Evolutionary conservation across 306 rosid species (phyloP).

Genomic region (Pyrus betulifolia): DNA sequence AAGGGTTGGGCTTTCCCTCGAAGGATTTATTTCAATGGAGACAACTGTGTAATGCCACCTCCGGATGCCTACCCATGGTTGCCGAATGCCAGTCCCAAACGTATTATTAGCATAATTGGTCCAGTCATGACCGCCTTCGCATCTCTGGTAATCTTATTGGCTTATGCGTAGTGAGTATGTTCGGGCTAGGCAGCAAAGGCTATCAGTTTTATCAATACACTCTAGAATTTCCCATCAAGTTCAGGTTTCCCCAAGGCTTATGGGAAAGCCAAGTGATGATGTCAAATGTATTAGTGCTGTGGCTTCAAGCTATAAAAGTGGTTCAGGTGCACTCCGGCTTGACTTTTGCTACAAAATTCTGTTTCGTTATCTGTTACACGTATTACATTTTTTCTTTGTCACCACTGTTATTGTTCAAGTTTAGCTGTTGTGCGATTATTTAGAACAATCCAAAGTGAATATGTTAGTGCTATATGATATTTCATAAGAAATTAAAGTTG

Average conservation of each 20-base stretch:
- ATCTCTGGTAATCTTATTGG: conserved; percentile 40
- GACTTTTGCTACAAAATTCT: conserved; percentile 2
- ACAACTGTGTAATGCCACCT: conserved; percentile 81
- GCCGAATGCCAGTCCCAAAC: conserved; percentile 59
- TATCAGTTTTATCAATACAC: neutral
- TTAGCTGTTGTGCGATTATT: conserved; percentile 12
- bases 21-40: conserved; percentile 87
- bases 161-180: conserved; percentile 24
- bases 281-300: conserved; percentile 16
- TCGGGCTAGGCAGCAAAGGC: conserved; percentile 1
- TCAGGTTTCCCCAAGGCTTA: conserved; percentile 3
- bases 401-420: conserved; percentile 12
- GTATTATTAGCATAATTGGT: conserved; percentile 29
- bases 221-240: conserved; percentile 11
- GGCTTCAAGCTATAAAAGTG: conserved; percentile 3
- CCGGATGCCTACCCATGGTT: conserved; percentile 96
- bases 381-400: conserved; percentile 2
- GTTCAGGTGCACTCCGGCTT: conserved; percentile 17
- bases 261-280: conserved; percentile 18
- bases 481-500: conserved; percentile 16
- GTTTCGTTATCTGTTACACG: conserved; percentile 8
- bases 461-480: conserved; percentile 18
- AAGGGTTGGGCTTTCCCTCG: conserved; percentile 99
- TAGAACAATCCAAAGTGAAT: conserved; percentile 23
- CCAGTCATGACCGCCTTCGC: conserved; percentile 33